phyloP scores from a whole-genome alignment of 495 filamentous ascomycete species.

The Collariella sp. region DNA sequence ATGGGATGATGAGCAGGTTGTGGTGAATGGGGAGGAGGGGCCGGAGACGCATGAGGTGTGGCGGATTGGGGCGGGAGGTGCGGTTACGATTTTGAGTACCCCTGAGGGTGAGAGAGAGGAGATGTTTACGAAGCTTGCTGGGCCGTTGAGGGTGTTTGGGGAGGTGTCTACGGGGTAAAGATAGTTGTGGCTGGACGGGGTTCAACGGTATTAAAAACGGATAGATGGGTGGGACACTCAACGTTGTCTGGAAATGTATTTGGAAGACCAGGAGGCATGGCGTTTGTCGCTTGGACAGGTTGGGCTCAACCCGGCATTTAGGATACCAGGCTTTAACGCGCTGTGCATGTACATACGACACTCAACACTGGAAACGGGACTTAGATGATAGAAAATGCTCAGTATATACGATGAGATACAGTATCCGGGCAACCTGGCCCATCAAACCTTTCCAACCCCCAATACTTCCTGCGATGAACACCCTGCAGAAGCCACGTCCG shows the following conservation, averaged over 20 bases:
- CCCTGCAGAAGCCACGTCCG: neutral
- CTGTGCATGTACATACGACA: neutral
- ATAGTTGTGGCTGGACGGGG: neutral
- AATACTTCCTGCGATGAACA: neutral
- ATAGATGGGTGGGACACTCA: constrained; percentile 1
- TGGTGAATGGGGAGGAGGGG: constrained; percentile 12
- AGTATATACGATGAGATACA: neutral
- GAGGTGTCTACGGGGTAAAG: constrained; percentile 3
- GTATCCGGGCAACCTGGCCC: neutral
- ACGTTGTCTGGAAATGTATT: constrained; percentile 6
- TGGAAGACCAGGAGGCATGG: neutral
- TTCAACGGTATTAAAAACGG: neutral
- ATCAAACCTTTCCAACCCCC: neutral
- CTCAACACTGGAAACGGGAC: neutral
- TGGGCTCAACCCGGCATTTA: constrained; percentile 7
- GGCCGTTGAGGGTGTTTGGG: constrained; percentile 51
- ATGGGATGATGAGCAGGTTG: constrained; percentile 46
- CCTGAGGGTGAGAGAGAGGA: constrained; percentile 78
- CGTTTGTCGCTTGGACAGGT: constrained; percentile 1
- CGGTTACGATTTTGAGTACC: constrained; percentile 72
- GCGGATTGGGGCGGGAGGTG: constrained; percentile 82
- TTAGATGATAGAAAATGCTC: neutral
- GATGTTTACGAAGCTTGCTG: constrained; percentile 75
- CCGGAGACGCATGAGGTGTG: constrained; percentile 46
- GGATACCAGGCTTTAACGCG: constrained; percentile 4